phyloP scores from a whole-genome alignment of 1,139 yeast genomes.

The Pichia sp. region DNA sequence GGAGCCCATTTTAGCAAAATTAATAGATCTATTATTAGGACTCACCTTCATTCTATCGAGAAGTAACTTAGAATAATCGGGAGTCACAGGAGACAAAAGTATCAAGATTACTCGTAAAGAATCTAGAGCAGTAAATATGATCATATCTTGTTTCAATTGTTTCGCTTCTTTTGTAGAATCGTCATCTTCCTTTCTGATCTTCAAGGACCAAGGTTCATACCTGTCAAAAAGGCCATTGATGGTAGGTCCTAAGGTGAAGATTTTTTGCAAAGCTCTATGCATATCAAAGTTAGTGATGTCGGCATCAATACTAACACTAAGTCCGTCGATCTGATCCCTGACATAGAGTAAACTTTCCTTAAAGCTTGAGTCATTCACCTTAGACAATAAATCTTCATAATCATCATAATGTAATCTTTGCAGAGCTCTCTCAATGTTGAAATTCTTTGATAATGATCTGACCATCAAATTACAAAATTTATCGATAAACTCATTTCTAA shows the following conservation, averaged over 20 bases:
- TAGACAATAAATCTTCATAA: conserved; percentile 13
- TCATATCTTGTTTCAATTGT: conserved; percentile 37
- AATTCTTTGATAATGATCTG: conserved; percentile 66
- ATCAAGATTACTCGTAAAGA: conserved; percentile 62
- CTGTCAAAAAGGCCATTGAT: conserved; percentile 62
- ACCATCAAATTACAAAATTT: conserved; percentile 77
- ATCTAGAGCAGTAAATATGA: conserved; percentile 64
- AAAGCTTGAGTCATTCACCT: conserved; percentile 14
- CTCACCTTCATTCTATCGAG: conserved; percentile 58
- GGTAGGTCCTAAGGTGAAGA: conserved; percentile 54
- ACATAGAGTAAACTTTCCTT: conserved; percentile 17
- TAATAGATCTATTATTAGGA: conserved; percentile 33
- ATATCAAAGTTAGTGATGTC: conserved; percentile 44
- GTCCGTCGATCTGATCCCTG: conserved; percentile 25
- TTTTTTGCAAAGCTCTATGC: conserved; percentile 49
- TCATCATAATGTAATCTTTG: conserved; percentile 16
- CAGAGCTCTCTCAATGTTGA: conserved; percentile 45
- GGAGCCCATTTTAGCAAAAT: conserved; percentile 36
- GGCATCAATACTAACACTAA: conserved; percentile 34
- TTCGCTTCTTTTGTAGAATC: conserved; percentile 16
- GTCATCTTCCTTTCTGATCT: conserved; percentile 18
- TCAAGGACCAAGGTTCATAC: conserved; percentile 35
- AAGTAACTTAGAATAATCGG: conserved; percentile 49
- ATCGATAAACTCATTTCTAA: conserved; percentile 62
- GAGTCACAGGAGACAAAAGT: conserved; percentile 65